Conservation (phyloP, 495 filamentous ascomycete genomes). For the Penicillium silybi region DNA sequence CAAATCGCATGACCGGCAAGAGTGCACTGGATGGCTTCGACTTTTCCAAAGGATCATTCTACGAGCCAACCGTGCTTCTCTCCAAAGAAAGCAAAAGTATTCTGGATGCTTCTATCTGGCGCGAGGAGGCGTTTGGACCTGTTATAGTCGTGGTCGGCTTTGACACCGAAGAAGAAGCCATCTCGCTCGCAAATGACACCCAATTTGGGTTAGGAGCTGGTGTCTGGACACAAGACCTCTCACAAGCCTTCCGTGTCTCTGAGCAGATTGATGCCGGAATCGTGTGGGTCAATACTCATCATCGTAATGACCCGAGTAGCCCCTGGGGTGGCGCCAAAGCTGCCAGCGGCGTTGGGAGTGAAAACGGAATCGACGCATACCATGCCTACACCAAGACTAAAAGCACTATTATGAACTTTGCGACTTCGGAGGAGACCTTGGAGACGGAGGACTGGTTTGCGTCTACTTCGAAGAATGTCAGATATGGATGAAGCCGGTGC, state of each 20-base stretch:
- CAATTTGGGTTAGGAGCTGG: slow-evolving; percentile 40
- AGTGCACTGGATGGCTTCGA: slow-evolving; percentile 17
- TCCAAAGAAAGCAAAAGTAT: slow-evolving; percentile 7
- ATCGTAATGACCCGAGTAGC: slow-evolving; percentile 26
- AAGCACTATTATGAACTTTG: slow-evolving; percentile 25
- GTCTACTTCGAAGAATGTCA: slow-evolving; percentile 1
- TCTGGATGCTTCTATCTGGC: slow-evolving; percentile 25
- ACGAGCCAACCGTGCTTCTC: slow-evolving; percentile 51
- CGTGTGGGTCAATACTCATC: slow-evolving; percentile 49
- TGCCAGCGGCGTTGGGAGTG: slow-evolving; percentile 25
- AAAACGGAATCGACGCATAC: slow-evolving; percentile 25
- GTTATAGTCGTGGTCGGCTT: slow-evolving; percentile 41
- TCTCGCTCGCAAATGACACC: slow-evolving; percentile 38
- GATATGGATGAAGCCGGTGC: slow-evolving; percentile 15
- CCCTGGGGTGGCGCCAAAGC: slow-evolving; percentile 22
- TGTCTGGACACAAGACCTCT: slow-evolving; percentile 51
- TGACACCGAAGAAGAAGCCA: slow-evolving; percentile 36
- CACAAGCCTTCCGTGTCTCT: slow-evolving; percentile 45
- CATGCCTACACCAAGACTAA: slow-evolving; percentile 21
- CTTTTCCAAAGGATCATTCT: slow-evolving; percentile 51
- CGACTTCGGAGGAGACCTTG: slow-evolving; percentile 13
- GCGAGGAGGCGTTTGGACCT: slow-evolving; percentile 48
- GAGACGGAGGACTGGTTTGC: slow-evolving; percentile 25
- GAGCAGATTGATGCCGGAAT: slow-evolving; percentile 48
- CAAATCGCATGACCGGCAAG: slow-evolving; percentile 30